Evolutionary conservation across 2,329 filamentous ascomycete genomes (phyloP), one percentile per base, ranked within the genome.

Genomic region (Cadophora sp.): DNA sequence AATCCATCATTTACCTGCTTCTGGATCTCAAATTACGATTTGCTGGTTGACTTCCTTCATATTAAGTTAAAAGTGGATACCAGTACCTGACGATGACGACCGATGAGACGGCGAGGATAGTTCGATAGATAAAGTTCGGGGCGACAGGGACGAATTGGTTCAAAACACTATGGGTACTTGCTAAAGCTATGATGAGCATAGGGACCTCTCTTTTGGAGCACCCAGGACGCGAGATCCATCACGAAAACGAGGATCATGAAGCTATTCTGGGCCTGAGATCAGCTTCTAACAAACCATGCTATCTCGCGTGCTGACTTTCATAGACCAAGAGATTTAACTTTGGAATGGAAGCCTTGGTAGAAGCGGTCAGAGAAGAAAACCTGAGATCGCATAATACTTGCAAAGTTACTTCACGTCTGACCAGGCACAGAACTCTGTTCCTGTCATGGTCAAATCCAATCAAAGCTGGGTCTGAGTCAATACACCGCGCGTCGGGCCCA

Each of bases 131-230:
- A 43, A 16, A 19, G 19, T 43, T 19, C 14, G 40, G 40, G 16
- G 19, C 40, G 40, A 43, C 12, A 43, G 40, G 40, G 6, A 16
- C 12, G 14, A 43, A 2, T 3, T 43, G 40, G 12, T 43, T 19
- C 40, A 14, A 43, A 16, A 43, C 40, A 43, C 40, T 43, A 43
- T 43, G 14, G 40, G 4, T 43, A 43, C 40, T 43, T 43, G 40
- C 2, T 16, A 43, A 11, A 43, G 40, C 16, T 43, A 16, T 3
- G 14, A 43, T 0, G 94, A 94, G 0, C 81, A 85, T 51, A 94
- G 97, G 76, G 96, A 99, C 82, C 84, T 98, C 59, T 93, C 92
- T 0, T 91, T 99, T 53, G 99, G 95, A 86, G 84, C 98, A 69
- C 96, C 99, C 82, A 97, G 95, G 67, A 87, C 94, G 69, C 89